Base-by-base conservation (phyloP, 345 rosid species). In the Rubroshorea leprosula region DNA sequence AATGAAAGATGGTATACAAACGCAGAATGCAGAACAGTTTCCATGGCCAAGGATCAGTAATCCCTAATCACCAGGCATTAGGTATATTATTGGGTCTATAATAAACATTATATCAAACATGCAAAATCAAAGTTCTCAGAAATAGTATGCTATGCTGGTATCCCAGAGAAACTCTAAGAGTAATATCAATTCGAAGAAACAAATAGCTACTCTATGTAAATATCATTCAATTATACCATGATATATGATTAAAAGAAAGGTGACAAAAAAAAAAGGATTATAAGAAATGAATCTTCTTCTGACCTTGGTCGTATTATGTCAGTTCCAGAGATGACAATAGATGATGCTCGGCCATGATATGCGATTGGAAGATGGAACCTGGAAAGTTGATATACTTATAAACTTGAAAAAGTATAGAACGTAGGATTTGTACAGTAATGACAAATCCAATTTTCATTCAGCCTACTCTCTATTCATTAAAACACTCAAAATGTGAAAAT, bases 291-390 rank as follows among this genome's bases (percentile, higher is more conserved):
- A 35, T 13, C 41, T 35, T 13, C 24, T 35, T 55, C 64, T 52
- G 23, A 89, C 97, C 94, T 83, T 23, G 98, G 98, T 58, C 98
- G 78, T 64, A 83, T 55, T 51, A 92, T 80, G 55, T 84, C 79
- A 26, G 97, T 92, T 79, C 97, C 98, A 22, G 98, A 89, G 51
- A 92, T 73, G 59, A 89, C 86, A 57, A 92, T 62, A 60, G 98
- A 89, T 58, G 98, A 92, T 47, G 91, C 95, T 38, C 98, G 81
- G 64, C 98, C 98, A 71, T 89, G 97, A 77, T 92, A 92, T 43
- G 98, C 98, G 65, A 85, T 85, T 44, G 99, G 99, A 75, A 93
- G 88, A 57, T 87, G 88, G 68, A 83, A 93, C 99, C 97, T 93
- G 79, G 43, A 73, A 71, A 51, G 5, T 24, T 58, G 26, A 50